Evolutionary conservation across 495 filamentous ascomycete genomes (phyloP), one percentile per base, ranked within the genome.

Genomic region (Chaetomium fimeti): DNA sequence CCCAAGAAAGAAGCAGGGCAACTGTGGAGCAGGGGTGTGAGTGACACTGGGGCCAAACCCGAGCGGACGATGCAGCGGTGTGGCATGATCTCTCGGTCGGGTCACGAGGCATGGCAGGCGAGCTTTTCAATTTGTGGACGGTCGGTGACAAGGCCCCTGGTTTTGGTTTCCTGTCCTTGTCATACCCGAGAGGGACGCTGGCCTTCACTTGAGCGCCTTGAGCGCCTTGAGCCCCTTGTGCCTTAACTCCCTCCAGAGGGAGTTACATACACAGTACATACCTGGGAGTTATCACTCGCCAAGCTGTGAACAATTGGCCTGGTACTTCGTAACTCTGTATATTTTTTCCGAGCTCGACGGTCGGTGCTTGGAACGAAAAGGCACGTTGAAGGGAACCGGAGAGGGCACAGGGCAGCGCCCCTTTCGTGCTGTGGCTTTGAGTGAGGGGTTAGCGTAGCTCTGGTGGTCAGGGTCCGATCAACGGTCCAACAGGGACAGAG

Each of bases 31-130:
- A 40, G 20, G 28, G 38, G 32, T 5, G 3, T 36, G 32, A 36
- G 12, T 53, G 2, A 29, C 20, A 43, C 32, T 43, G 27, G 45
- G 22, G 32, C 16, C 13, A 29, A 57, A 45, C 32, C 15, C 55
- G 47, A 66, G 63, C 63, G 60, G 38, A 43, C 57, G 54, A 72
- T 68, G 72, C 68, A 61, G 67, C 68, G 70, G 68, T 75, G 73
- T 72, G 73, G 71, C 70, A 71, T 66, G 24, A 62, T 57, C 28
- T 3, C 27, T 32, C 47, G 43, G 65, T 64, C 55, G 61, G 68
- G 71, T 76, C 74, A 76, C 74, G 71, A 70, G 74, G 71, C 58
- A 54, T 61, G 29, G 36, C 59, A 62, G 61, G 53, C 48, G 60
- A 62, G 64, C 66, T 53, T 59, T 66, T 57, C 65, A 62, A 68